These are phyloP conservation scores for Geoglossum glabrum DNA, from an alignment of 495 filamentous ascomycete species.

Conservation along the genomic window DNA sequence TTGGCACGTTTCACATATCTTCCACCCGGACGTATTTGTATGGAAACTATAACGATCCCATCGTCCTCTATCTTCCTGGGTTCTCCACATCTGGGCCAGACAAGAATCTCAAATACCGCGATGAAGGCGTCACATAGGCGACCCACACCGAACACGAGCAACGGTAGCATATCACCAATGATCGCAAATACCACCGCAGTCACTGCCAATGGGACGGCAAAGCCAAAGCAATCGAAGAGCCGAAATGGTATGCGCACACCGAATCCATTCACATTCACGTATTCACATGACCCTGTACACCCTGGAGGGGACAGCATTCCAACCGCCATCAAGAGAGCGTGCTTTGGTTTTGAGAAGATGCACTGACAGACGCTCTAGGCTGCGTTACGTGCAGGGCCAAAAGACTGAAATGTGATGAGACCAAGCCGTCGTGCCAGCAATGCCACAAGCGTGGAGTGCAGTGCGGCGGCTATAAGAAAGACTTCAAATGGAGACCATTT, in stretches of 20 bases:
- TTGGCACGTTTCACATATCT: neutral
- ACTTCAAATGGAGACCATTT: slow-evolving; percentile 69
- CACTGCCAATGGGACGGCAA: slow-evolving; percentile 18
- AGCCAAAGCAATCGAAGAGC: slow-evolving; percentile 67
- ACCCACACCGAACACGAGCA: slow-evolving; percentile 11
- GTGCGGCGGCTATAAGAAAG: slow-evolving; percentile 66
- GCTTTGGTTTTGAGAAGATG: neutral
- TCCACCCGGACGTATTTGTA: slow-evolving; percentile 8
- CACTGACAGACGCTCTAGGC: slow-evolving; percentile 24
- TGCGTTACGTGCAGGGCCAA: slow-evolving; percentile 71
- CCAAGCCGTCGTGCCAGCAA: slow-evolving; percentile 54
- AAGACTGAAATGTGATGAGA: slow-evolving; percentile 65
- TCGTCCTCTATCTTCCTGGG: slow-evolving; percentile 41
- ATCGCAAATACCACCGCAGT: slow-evolving; percentile 5
- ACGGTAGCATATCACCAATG: slow-evolving; percentile 4
- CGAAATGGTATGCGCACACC: slow-evolving; percentile 45
- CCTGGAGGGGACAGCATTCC: slow-evolving; percentile 4
- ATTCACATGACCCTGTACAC: neutral
- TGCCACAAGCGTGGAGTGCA: slow-evolving; percentile 47
- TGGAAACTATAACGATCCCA: slow-evolving; percentile 44
- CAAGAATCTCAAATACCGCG: slow-evolving; percentile 17
- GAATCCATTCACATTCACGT: too few relatives aligned
- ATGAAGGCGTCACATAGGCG: slow-evolving; percentile 16
- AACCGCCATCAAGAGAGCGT: neutral
- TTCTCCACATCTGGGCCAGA: slow-evolving; percentile 19